Percentiles rank a stretch among this genome's conserved stretches.
These are phyloP conservation scores for Diversispora eburnea DNA, from an alignment of 192 early-diverging fungal species.

Conservation along the genomic window DNA sequence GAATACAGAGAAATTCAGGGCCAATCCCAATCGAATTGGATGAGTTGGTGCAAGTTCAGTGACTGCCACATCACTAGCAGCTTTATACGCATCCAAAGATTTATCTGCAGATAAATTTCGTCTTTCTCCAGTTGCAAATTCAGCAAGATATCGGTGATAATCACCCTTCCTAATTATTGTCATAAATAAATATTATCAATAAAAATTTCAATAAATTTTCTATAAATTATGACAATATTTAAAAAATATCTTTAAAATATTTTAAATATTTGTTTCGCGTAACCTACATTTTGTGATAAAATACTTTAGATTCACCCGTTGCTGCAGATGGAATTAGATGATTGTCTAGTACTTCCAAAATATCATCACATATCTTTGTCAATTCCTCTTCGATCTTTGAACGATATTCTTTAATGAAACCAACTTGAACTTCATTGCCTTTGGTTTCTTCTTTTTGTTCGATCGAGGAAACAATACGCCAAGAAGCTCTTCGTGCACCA, in stretches of 20 bases:
- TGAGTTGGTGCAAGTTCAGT: conserved; percentile 95
- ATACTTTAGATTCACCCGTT: conserved; percentile 97
- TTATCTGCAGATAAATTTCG: conserved; percentile 77
- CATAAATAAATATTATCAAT: conserved; percentile 10
- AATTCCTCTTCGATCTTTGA: conserved; percentile 94
- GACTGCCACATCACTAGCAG: conserved; percentile 91
- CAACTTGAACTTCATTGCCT: conserved; percentile 86
- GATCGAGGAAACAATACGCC: conserved; percentile 99
- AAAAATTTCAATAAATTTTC: conserved; percentile 8
- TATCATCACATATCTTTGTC: conserved; percentile 92
- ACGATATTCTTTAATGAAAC: conserved; percentile 93
- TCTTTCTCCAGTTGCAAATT: conserved; percentile 87
- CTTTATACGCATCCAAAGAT: conserved; percentile 93
- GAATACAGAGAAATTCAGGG: conserved; percentile 98
- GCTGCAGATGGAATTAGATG: conserved; percentile 88
- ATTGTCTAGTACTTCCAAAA: conserved; percentile 84
- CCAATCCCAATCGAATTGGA: conserved; percentile 97
- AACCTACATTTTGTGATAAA: conserved; percentile 98
- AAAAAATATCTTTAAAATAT: neutral
- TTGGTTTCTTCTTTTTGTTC: conserved; percentile 98
- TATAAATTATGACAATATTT: too few relatives aligned
- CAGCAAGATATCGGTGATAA: conserved; percentile 98
- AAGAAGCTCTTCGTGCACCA: conserved; percentile 97
- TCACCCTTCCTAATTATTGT: conserved; percentile 85
- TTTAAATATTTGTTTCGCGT: neutral